Conservation (phyloP, 331 rosid species). For the Spiraea crenata region DNA sequence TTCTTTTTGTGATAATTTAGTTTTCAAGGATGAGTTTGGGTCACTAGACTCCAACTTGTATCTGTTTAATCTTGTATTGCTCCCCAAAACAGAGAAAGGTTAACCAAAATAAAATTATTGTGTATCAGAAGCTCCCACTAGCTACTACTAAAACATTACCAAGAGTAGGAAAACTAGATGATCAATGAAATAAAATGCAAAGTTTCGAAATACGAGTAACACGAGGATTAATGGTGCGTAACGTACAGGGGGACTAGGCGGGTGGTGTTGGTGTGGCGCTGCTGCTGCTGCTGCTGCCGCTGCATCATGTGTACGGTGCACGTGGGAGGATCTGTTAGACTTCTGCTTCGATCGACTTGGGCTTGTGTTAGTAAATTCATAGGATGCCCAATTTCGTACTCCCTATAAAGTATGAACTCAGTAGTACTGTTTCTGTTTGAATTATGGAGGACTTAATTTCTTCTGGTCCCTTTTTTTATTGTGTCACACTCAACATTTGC, state of each 20-base stretch:
- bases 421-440: too few species aligned
- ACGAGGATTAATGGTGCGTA: background rate
- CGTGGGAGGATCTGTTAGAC: constrained; percentile 44
- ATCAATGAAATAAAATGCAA: background rate
- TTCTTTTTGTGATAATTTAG: too few species aligned
- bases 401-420: too few species aligned
- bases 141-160: background rate
- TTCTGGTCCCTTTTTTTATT: constrained; percentile 36
- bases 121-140: too few species aligned
- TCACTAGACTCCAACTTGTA: too few species aligned
- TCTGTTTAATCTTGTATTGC: too few species aligned
- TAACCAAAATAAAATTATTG: too few species aligned
- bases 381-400: too few species aligned
- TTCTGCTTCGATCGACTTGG: constrained; percentile 34
- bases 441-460: background rate
- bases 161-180: background rate
- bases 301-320: constrained; percentile 23
- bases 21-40: too few species aligned
- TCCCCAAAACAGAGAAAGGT: too few species aligned
- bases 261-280: constrained; percentile 13
- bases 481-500: constrained; percentile 25
- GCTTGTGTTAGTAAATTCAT: constrained; percentile 22
- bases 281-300: constrained; percentile 8
- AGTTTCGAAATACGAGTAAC: background rate
- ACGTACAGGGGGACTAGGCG: constrained; percentile 42